Conservation (phyloP, 768 basidiomycete species). For the Tylopilus felleus region DNA sequence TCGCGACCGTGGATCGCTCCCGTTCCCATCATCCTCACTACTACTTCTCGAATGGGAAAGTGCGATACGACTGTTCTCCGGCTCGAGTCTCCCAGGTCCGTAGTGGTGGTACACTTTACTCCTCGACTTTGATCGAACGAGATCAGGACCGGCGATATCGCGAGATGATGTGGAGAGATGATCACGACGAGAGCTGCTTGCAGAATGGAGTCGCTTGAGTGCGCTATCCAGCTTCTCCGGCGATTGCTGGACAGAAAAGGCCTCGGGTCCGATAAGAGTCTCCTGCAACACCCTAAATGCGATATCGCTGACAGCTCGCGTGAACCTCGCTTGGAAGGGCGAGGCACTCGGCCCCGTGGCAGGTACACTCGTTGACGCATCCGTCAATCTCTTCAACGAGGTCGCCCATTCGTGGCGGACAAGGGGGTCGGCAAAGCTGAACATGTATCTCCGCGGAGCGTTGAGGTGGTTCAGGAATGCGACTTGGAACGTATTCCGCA, state of each 20-base stretch:
- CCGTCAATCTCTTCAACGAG: conserved; percentile 65
- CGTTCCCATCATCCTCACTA: conserved; percentile 32
- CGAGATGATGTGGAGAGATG: conserved; percentile 27
- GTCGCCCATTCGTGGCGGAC: conserved; percentile 73
- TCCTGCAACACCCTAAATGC: conserved; percentile 85
- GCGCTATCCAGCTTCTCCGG: conserved; percentile 33
- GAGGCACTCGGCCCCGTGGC: conserved; percentile 30
- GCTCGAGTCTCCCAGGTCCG: conserved; percentile 62
- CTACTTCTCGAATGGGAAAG: conserved; percentile 26
- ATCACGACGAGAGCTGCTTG: conserved; percentile 14
- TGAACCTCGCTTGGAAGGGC: conserved; percentile 43
- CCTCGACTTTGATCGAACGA: conserved; percentile 65
- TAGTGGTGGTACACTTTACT: conserved; percentile 65
- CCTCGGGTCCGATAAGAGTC: conserved; percentile 55
- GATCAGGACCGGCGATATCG: conserved; percentile 31
- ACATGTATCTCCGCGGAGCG: conserved; percentile 86
- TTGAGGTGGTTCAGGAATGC: conserved; percentile 72
- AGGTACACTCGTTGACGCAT: conserved; percentile 36
- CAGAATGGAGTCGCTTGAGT: conserved; percentile 31
- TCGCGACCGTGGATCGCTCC: conserved; percentile 33
- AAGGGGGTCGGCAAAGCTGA: conserved; percentile 81
- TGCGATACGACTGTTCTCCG: conserved; percentile 38
- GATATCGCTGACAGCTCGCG: conserved; percentile 67
- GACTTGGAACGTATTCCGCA: conserved; percentile 94
- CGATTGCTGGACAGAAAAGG: conserved; percentile 17